Conservation (phyloP, 352 stramenopile genomes). For the Elongisporangium prolatum region DNA sequence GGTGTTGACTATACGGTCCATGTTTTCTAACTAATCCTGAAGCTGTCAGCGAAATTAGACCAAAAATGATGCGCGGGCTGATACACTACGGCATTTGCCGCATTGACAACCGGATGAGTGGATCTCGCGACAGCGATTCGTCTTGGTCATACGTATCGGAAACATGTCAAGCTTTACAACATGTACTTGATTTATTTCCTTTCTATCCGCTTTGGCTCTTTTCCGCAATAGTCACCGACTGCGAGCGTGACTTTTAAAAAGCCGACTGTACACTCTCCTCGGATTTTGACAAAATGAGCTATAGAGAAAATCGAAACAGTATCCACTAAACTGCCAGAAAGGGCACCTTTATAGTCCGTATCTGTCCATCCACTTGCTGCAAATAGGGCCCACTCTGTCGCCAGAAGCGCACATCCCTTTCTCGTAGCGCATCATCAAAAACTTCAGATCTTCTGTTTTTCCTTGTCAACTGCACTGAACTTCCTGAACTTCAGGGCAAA, state of each 20-base stretch:
- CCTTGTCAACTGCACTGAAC: neutral
- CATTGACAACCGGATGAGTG: neutral
- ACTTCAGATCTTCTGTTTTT: neutral
- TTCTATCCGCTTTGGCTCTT: neutral
- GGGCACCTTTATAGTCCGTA: neutral
- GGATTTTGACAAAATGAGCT: neutral
- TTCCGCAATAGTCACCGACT: neutral
- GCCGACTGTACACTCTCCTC: neutral
- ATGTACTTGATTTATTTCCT: neutral
- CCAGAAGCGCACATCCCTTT: neutral
- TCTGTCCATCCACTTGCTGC: neutral
- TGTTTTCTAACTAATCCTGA: too few species aligned
- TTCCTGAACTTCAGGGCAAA: neutral
- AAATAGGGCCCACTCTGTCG: neutral
- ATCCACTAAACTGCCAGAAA: neutral
- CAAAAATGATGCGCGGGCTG: neutral
- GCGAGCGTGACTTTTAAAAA: neutral
- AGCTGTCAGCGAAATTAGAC: neutral
- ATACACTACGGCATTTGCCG: neutral
- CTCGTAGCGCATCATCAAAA: neutral
- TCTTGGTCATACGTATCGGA: neutral
- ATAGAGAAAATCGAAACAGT: neutral
- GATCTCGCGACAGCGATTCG: neutral
- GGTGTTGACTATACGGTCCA: neutral
- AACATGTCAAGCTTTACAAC: neutral